phyloP scores from a whole-genome alignment of 495 filamentous ascomycete genomes.

The Sabuloglossum arenarium region DNA sequence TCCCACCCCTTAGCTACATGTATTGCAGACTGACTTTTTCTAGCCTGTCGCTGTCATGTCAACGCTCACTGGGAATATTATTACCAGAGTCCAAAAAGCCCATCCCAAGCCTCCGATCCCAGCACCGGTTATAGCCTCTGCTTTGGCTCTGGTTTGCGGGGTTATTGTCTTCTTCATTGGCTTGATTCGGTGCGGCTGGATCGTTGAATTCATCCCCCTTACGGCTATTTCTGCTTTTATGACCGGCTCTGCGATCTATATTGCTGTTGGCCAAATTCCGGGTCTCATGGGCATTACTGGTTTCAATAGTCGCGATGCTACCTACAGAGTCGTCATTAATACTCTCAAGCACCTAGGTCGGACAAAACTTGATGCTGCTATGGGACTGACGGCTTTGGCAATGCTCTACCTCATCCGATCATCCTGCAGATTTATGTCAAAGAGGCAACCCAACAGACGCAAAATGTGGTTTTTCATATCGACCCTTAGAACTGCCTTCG shows the following conservation, averaged over 20 bases:
- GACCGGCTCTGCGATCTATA: constrained; percentile 90
- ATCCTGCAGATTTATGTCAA: constrained; percentile 42
- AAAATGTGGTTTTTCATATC: constrained; percentile 76
- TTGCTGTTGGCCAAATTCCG: constrained; percentile 72
- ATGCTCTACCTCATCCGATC: constrained; percentile 69
- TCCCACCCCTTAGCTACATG: neutral
- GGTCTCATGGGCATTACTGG: constrained; percentile 65
- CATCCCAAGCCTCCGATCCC: constrained; percentile 31
- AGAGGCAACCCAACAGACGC: constrained; percentile 42
- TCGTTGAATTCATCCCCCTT: constrained; percentile 89
- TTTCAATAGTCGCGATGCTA: constrained; percentile 54
- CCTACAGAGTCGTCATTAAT: constrained; percentile 76
- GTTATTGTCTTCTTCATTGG: constrained; percentile 69
- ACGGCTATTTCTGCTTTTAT: constrained; percentile 90
- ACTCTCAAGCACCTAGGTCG: constrained; percentile 54
- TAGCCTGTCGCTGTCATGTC: constrained; percentile 94
- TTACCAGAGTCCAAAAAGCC: constrained; percentile 31
- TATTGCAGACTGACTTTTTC: neutral
- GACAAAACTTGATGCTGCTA: constrained; percentile 58
- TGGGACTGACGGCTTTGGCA: constrained; percentile 67
- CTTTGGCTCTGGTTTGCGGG: constrained; percentile 62
- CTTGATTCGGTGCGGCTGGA: constrained; percentile 61
- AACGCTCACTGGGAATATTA: constrained; percentile 64
- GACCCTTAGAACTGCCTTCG: constrained; percentile 77
- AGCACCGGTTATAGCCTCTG: constrained; percentile 47